These are phyloP conservation scores for Fusarium incarnatum DNA, from an alignment of 2,329 filamentous ascomycete species.

Conservation along the genomic window DNA sequence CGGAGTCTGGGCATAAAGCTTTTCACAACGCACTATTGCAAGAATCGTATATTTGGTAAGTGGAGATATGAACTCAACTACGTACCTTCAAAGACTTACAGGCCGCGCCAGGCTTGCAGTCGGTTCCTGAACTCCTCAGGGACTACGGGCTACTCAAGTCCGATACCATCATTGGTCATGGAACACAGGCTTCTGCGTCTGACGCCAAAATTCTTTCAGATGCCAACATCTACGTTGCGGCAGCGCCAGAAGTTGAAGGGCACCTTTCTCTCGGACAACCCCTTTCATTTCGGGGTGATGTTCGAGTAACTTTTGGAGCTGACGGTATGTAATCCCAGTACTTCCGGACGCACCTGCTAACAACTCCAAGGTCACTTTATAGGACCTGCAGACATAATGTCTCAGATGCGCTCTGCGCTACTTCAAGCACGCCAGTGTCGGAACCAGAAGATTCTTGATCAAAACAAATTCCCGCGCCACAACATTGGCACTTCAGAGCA, in stretches of 20 bases:
- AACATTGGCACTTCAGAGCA: neutral
- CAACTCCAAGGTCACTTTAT: neutral
- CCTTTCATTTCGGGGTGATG: neutral
- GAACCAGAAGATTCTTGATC: neutral
- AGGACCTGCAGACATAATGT: neutral
- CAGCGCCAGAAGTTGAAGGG: neutral
- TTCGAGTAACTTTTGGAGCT: neutral
- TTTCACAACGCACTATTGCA: conserved; percentile 19
- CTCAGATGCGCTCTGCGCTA: neutral
- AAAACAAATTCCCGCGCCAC: neutral
- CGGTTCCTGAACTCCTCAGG: neutral
- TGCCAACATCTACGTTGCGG: neutral
- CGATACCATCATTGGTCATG: neutral
- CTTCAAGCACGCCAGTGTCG: neutral
- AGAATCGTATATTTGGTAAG: conserved; percentile 16
- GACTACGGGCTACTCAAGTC: neutral
- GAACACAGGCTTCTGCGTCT: neutral
- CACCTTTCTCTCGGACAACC: neutral
- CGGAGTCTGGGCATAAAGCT: conserved; percentile 8
- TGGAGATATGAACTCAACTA: neutral
- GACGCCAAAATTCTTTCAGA: neutral
- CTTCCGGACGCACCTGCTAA: too few relatives aligned
- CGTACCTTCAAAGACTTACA: neutral
- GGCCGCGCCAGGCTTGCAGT: neutral
- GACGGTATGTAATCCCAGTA: neutral